Evolutionary conservation across 345 rosid genomes (phyloP).

Genomic region (Ceriops tagal): DNA sequence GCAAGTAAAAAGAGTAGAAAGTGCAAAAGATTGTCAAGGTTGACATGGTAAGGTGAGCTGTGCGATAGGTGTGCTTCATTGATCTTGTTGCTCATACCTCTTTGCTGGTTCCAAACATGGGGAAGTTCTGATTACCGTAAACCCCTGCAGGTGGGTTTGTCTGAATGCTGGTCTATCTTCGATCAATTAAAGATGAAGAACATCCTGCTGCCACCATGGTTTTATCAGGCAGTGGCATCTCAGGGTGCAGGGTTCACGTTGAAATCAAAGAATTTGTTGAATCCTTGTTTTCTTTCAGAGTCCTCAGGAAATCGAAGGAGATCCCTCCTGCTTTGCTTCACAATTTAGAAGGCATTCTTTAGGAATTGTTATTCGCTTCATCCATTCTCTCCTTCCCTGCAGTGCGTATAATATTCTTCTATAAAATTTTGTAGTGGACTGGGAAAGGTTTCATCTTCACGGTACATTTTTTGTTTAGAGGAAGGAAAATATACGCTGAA

Average conservation of each 20-base stretch:
- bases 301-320: background rate
- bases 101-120: background rate
- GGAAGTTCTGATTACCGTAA: background rate
- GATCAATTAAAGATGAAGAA: background rate
- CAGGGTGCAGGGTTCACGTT: background rate
- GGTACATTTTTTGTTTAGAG: no score
- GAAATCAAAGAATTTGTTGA: no score
- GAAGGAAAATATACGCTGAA: no score
- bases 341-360: background rate
- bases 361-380: no score
- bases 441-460: no score
- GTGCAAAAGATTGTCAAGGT: constrained; percentile 44
- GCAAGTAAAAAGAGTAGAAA: constrained; percentile 37
- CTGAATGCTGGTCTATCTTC: background rate
- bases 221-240: background rate
- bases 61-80: background rate
- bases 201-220: background rate
- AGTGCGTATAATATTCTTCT: background rate
- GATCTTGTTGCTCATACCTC: constrained; percentile 1
- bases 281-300: background rate
- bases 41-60: constrained; percentile 27
- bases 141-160: background rate
- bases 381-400: background rate
- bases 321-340: background rate
- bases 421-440: background rate